Conservation (phyloP, 164 flowering plant species). For the Stephania yunnanensis region DNA sequence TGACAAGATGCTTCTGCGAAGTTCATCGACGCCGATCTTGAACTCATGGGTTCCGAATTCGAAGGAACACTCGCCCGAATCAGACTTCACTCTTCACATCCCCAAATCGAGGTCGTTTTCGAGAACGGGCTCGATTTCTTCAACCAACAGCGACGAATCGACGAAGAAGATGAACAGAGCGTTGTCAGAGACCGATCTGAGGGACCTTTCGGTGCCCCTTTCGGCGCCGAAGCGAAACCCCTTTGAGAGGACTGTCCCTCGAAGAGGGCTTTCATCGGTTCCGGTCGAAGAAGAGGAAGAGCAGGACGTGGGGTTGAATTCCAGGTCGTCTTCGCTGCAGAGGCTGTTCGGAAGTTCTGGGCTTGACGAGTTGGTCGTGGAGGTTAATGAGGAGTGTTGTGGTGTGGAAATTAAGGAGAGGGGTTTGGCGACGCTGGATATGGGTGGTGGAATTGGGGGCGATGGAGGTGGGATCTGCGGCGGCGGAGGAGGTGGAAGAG, state of each 20-base stretch:
- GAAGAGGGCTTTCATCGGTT: not conserved
- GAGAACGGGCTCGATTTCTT: slow-evolving; percentile 13
- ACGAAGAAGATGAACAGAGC: slow-evolving; percentile 30
- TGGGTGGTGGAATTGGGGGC: slow-evolving; percentile 27
- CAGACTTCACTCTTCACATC: slow-evolving; percentile 3
- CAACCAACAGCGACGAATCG: slow-evolving; percentile 13
- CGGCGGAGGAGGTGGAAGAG: slow-evolving; percentile 7
- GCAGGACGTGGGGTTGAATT: slow-evolving; percentile 9
- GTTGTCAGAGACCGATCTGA: slow-evolving; percentile 41
- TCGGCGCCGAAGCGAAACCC: slow-evolving; percentile 21
- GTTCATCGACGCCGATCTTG: slow-evolving; percentile 25
- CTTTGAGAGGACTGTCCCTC: not conserved
- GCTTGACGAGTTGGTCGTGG: slow-evolving; percentile 22
- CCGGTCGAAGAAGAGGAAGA: slow-evolving; percentile 21
- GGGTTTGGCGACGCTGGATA: slow-evolving; percentile 6
- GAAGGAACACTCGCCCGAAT: slow-evolving; percentile 12
- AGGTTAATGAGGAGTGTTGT: slow-evolving; percentile 15
- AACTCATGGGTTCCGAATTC: slow-evolving; percentile 25
- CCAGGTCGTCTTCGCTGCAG: slow-evolving; percentile 18
- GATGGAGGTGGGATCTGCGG: slow-evolving; percentile 23
- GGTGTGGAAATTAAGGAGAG: slow-evolving; percentile 11
- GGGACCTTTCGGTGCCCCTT: slow-evolving; percentile 19
- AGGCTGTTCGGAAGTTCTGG: slow-evolving; percentile 26
- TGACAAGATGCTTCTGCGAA: slow-evolving; percentile 23
- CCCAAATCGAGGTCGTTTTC: slow-evolving; percentile 21